Conservation (phyloP, 2,329 filamentous ascomycete genomes). For the Zasmidium angulare region DNA sequence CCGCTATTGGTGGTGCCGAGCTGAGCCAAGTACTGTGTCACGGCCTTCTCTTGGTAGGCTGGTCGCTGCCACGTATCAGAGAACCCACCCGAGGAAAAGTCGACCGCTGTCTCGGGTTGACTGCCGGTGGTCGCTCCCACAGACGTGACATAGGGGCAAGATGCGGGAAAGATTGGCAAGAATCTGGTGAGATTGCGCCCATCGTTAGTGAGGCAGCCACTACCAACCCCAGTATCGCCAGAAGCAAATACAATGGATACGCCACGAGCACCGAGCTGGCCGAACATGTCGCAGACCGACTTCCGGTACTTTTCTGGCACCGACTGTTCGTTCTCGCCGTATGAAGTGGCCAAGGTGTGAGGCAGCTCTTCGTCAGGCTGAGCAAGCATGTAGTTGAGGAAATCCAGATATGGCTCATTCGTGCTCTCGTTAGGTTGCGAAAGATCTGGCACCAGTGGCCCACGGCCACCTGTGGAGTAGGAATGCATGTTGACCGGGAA, state of each 20-base stretch:
- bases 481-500: conserved; percentile 56
- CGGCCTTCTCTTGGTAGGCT: conserved; percentile 44
- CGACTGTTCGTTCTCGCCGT: conserved; percentile 65
- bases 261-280: conserved; percentile 66
- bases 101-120: conserved; percentile 41
- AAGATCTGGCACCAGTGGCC: conserved; percentile 49
- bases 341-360: conserved; percentile 62
- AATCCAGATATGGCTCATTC: conserved; percentile 68
- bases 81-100: conserved; percentile 45
- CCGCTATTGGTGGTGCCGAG: conserved; percentile 42
- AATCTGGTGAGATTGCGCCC: conserved; percentile 46
- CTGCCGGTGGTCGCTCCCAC: conserved; percentile 45
- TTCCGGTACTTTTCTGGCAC: conserved; percentile 60
- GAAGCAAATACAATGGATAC: conserved; percentile 62
- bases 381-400: conserved; percentile 57
- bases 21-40: conserved; percentile 40
- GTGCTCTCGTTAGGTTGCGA: conserved; percentile 44
- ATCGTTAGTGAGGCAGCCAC: conserved; percentile 47
- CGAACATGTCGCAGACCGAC: conserved; percentile 63
- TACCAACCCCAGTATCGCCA: conserved; percentile 61
- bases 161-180: conserved; percentile 47
- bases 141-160: conserved; percentile 48
- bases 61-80: conserved; percentile 45
- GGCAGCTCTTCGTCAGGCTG: conserved; percentile 57
- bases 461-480: conserved; percentile 57